phyloP scores from a whole-genome alignment of 75 land plant genomes.

The Larix kaempferi region DNA sequence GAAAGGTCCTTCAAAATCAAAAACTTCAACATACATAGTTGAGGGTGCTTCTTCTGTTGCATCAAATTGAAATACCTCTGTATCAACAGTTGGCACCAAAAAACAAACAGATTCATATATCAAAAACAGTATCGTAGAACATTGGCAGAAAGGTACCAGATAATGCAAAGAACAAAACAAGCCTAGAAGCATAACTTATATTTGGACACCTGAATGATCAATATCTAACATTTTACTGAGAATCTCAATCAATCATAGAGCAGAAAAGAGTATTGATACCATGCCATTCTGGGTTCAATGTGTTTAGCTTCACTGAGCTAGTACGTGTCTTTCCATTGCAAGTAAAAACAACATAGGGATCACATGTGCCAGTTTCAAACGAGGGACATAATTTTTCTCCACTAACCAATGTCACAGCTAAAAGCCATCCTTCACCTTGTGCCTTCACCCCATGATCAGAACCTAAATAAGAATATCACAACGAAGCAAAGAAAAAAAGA shows the following conservation, averaged over 20 bases:
- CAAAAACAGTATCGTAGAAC: background rate
- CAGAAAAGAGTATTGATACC: conserved; percentile 35
- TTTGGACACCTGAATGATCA: background rate
- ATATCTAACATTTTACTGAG: background rate
- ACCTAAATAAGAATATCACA: conserved; percentile 28
- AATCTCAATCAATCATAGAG: background rate
- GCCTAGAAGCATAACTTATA: background rate
- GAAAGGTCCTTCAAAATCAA: conserved; percentile 90
- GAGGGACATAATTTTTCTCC: conserved; percentile 46
- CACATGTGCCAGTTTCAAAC: conserved; percentile 29
- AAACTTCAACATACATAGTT: conserved; percentile 77
- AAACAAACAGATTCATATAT: conserved; percentile 1
- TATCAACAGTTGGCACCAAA: conserved; percentile 7
- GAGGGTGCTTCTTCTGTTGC: conserved; percentile 91
- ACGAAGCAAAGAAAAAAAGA: background rate
- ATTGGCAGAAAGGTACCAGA: background rate
- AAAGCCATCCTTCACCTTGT: conserved; percentile 86
- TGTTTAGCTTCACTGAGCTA: conserved; percentile 83
- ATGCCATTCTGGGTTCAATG: conserved; percentile 77
- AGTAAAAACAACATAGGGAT: conserved; percentile 89
- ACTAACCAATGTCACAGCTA: conserved; percentile 73
- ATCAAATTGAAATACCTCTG: conserved; percentile 94
- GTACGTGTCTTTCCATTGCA: conserved; percentile 81
- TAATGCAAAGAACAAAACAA: conserved; percentile 5
- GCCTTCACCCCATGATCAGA: conserved; percentile 82